These are phyloP conservation scores for Podila epigama DNA, from an alignment of 192 early-diverging fungal genomes.

Conservation along the genomic window DNA sequence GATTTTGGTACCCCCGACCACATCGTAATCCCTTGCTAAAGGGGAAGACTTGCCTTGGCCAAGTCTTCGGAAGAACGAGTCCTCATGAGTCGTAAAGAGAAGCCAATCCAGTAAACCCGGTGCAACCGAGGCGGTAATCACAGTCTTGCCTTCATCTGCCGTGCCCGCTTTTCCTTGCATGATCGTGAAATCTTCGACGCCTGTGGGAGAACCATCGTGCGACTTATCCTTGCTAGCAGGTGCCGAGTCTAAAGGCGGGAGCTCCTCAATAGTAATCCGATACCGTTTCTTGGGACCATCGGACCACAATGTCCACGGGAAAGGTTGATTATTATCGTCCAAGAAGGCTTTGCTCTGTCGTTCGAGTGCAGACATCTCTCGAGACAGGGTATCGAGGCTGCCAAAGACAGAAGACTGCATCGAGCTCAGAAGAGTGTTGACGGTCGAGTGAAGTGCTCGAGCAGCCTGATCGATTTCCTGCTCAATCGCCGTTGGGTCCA, in stretches of 20 bases:
- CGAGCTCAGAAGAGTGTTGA: conserved; percentile 31
- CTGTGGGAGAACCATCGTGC: not conserved
- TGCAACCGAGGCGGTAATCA: conserved; percentile 32
- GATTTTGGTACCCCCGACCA: conserved; percentile 3
- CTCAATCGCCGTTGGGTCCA: conserved; percentile 38
- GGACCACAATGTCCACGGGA: conserved; percentile 25
- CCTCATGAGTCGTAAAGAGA: conserved; percentile 45
- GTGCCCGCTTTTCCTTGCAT: conserved; percentile 35
- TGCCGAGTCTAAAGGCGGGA: conserved; percentile 12
- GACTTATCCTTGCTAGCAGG: not conserved
- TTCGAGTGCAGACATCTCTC: conserved; percentile 36
- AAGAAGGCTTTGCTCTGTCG: conserved; percentile 11
- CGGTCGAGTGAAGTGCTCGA: conserved; percentile 28
- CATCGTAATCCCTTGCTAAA: not conserved
- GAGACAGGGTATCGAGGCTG: conserved; percentile 26
- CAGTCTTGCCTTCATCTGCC: conserved; percentile 39
- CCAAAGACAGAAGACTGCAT: conserved; percentile 50
- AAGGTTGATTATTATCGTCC: conserved; percentile 13
- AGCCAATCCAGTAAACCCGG: conserved; percentile 46
- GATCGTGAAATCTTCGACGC: conserved; percentile 36
- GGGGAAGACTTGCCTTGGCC: not conserved
- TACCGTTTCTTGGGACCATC: conserved; percentile 45
- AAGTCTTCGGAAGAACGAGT: conserved; percentile 43
- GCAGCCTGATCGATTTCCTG: conserved; percentile 36
- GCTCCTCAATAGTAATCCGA: conserved; percentile 40